phyloP scores from a whole-genome alignment of 148 eudicot genomes.

The Rhododendron mucronatum region DNA sequence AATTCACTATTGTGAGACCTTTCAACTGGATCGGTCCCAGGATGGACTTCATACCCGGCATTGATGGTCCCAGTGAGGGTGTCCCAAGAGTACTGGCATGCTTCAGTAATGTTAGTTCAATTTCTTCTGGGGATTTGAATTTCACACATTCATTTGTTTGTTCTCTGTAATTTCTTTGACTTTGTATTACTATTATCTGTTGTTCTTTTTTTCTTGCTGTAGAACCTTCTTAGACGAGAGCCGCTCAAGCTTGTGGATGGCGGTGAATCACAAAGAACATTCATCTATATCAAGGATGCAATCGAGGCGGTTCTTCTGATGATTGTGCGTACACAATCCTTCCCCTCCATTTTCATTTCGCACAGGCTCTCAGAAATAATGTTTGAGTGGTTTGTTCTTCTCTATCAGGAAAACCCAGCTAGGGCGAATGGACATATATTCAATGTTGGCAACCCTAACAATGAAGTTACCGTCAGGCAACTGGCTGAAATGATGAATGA shows the following conservation, averaged over 20 bases:
- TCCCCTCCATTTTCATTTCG: not conserved
- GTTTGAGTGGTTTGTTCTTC: not conserved
- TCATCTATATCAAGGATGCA: conserved; percentile 90
- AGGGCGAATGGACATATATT: conserved; percentile 96
- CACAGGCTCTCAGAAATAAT: not conserved
- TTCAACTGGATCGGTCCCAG: conserved; percentile 99
- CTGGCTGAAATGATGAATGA: conserved; percentile 99
- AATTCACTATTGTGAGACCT: conserved; percentile 94
- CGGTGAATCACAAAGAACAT: conserved; percentile 95
- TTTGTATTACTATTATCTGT: not conserved
- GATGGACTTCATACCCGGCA: conserved; percentile 99
- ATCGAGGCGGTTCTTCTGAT: conserved; percentile 93
- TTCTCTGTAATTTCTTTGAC: conserved; percentile 3
- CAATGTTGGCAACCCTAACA: conserved; percentile 96
- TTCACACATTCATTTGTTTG: not conserved
- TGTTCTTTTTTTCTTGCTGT: conserved; percentile 6
- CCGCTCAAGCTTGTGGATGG: conserved; percentile 99
- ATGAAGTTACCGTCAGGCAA: conserved; percentile 97
- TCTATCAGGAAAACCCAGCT: conserved; percentile 81
- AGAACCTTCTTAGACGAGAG: conserved; percentile 90
- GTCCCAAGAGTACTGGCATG: conserved; percentile 98
- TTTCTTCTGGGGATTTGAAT: not conserved
- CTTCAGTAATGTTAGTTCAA: conserved; percentile 77
- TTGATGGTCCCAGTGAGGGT: conserved; percentile 98
- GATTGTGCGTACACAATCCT: conserved; percentile 58